Conservation (phyloP, 805 yeast species). For the Lipomyces kockii region DNA sequence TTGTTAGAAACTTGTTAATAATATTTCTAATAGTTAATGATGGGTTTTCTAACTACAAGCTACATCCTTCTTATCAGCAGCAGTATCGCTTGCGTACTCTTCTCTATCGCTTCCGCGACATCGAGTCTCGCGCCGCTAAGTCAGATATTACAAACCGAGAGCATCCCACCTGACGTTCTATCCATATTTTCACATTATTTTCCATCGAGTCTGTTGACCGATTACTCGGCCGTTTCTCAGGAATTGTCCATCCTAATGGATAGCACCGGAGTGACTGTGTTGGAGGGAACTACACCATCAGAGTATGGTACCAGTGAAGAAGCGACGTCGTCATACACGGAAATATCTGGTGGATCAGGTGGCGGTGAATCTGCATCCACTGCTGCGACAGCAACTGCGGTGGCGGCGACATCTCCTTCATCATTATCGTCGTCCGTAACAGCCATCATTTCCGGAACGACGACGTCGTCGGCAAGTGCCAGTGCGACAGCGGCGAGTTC, state of each 20-base stretch:
- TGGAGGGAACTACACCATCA: background rate
- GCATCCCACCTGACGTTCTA: constrained; percentile 22
- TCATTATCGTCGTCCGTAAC: background rate
- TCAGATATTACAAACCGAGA: constrained; percentile 10
- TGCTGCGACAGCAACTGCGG: background rate
- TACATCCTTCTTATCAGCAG: background rate
- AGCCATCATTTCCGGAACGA: background rate
- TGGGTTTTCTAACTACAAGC: no score
- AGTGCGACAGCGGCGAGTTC: background rate
- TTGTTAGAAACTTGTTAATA: background rate
- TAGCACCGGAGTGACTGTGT: constrained; percentile 18
- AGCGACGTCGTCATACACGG: background rate
- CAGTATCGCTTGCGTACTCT: background rate
- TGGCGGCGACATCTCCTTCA: background rate
- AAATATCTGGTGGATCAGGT: background rate
- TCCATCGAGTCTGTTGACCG: constrained; percentile 26
- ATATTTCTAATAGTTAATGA: no score
- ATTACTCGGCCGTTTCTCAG: constrained; percentile 17
- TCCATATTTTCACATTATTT: constrained; percentile 28
- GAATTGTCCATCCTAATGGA: constrained; percentile 13
- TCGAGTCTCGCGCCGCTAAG: constrained; percentile 8
- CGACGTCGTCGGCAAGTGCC: background rate
- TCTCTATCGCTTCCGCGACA: background rate
- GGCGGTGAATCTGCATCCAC: background rate
- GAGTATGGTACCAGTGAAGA: background rate